Base-by-base conservation (phyloP, 1,139 yeast genomes). In the Saccharomyces hybrid region DNA sequence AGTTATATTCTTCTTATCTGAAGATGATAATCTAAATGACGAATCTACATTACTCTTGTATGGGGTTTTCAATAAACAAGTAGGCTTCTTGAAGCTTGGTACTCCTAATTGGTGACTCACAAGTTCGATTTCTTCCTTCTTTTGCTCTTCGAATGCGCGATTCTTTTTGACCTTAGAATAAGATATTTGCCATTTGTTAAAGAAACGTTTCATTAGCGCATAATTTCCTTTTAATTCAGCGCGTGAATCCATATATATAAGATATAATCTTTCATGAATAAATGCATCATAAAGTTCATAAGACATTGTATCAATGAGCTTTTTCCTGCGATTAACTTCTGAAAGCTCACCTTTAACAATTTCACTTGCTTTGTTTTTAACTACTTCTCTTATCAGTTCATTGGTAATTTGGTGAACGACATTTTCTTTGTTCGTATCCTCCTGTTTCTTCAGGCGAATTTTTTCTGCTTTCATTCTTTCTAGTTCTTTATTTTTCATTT, bases 281-380 rank as follows among this genome's bases (percentile, higher is more conserved):
- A 87, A 84, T 0, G 89, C 87, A 11, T 70, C 66, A 58, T 75
- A 85, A 1, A 86, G 67, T 47, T 82, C 84, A 1, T 67, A 64
- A 1, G 83, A 64, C 14, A 83, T 14, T 21, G 28, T 28, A n/a
- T 49, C 14, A 24, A 31, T 6, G 42, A 11, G 8, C 11, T 7
- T 27, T 29, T 16, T 31, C 27, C 47, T 16, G n/a, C 27, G 1
- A 9, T 34, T 32, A n/a, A 27, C n/a, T 14, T 34, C 16, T 31
- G 14, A 26, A 12, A 26, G 5, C n/a, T 46, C 31, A 24, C 12
- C 4, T 5, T 29, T 42, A 12, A 53, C 47, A n/a, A 38, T 14
- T 3, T 47, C 64, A 57, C 4, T 34, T 4, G 53, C 47, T 4
- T 34, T 51, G 8, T 49, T 32, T 8, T 68, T 58, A 1, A 78